A percentile compares a stretch with the other conserved stretches of the same genome.
phyloP scores from a whole-genome alignment of 371 early-diverging fungal species.

The Mucor racemosus region DNA sequence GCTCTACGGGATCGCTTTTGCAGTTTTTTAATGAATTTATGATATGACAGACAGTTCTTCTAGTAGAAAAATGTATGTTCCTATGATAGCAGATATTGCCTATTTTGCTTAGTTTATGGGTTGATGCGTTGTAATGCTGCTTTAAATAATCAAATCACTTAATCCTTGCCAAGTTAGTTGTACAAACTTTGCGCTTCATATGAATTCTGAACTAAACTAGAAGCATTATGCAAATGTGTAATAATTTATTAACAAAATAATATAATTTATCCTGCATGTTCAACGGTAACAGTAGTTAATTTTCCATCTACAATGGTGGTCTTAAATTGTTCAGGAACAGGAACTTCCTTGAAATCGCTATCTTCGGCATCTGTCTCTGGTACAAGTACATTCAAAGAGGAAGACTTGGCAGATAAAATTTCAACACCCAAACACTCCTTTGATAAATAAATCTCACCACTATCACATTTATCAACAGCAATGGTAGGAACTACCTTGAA shows the following conservation, averaged over 20 bases:
- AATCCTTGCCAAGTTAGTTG: too few species aligned
- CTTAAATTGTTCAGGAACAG: slow-evolving; percentile 93
- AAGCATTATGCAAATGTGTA: too few species aligned
- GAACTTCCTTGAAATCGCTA: slow-evolving; percentile 83
- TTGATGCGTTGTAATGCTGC: too few species aligned
- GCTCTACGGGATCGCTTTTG: too few species aligned
- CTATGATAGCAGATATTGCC: too few species aligned
- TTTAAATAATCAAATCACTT: too few species aligned
- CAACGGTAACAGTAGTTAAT: slow-evolving; percentile 82
- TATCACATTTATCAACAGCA: slow-evolving; percentile 92
- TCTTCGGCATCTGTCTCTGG: slow-evolving; percentile 71
- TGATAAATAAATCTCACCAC: slow-evolving; percentile 86
- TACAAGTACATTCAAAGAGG: slow-evolving; percentile 83
- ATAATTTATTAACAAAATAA: not conserved
- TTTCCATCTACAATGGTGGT: slow-evolving; percentile 81
- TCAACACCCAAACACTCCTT: slow-evolving; percentile 78
- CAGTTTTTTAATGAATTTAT: too few species aligned
- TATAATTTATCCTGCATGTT: slow-evolving; percentile 68
- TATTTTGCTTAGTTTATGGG: too few species aligned
- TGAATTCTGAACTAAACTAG: too few species aligned
- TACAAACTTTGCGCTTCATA: too few species aligned
- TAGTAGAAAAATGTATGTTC: too few species aligned
- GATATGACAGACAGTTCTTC: too few species aligned
- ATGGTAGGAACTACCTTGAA: slow-evolving; percentile 84
- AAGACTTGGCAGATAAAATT: slow-evolving; percentile 89